Base-by-base conservation (phyloP, 139 green algal genomes). In the Picochlorum sp. region DNA sequence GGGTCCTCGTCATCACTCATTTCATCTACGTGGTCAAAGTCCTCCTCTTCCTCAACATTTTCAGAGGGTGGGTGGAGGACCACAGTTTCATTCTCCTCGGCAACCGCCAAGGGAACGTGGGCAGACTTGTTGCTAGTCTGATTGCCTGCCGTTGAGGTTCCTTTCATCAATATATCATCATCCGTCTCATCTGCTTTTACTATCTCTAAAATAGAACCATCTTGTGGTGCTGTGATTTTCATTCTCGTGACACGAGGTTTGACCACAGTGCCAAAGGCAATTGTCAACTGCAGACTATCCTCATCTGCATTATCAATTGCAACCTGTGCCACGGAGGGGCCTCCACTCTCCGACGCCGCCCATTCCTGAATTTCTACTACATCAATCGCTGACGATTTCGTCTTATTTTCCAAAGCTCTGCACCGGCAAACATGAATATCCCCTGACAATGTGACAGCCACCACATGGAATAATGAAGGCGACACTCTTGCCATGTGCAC, bases 341-440 rank as follows among this genome's bases (percentile, higher is more conserved):
- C 56, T 30, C 30, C 56, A 26, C 20, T 15, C 21, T 34, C 20
- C 21, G 51, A 30, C 41, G 51, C 21, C 0, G 51, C 51, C 23
- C 21, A 59, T 59, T 30, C 20, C 11, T 16, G 30, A 26, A 54
- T 21, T 21, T 54, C 18, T 54, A 54, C 47, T 26, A 20, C n/a
- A 54, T 54, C 16, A 26, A 26, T 21, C n/a, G 16, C n/a, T 26
- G 16, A 26, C 4, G 16, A 21, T 26, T 10, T 54, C 6, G 7
- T 24, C 44, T 21, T 49, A 28, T n/a, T 56, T 38, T 50, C 34
- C 6, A 2, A 18, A 16, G 64, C 8, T n/a, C 6, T 47, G 28
- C 64, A 70, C 23, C 60, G 20, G 28, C 60, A 70, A 20, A 70
- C 23, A 30, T 26, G 52, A 49, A 70, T 21, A 14, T 49, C 24